Evolutionary conservation across 352 stramenopile species (phyloP).

Genomic region (Blastocystis sp.): DNA sequence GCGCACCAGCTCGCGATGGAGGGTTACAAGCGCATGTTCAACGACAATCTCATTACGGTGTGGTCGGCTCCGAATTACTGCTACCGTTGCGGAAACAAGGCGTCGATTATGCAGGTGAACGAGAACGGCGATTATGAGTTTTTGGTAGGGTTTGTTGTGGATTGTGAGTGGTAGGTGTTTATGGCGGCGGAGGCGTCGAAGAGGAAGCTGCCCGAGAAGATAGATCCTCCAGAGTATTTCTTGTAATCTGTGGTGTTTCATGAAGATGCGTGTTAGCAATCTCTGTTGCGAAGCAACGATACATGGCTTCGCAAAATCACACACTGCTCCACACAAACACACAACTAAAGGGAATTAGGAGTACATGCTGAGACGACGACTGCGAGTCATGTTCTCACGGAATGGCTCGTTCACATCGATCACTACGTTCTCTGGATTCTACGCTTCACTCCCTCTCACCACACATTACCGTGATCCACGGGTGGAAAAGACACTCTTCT

Average conservation of each 20-base stretch:
- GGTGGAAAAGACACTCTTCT: constrained; percentile 41
- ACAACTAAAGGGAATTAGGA: constrained; percentile 46
- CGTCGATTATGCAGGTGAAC: constrained; percentile 77
- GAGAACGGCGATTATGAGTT: constrained; percentile 75
- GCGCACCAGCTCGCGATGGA: constrained; percentile 95
- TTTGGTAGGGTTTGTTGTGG: neutral
- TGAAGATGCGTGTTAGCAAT: constrained; percentile 14
- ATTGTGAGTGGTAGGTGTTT: constrained; percentile 48
- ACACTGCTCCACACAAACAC: neutral
- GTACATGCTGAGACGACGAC: constrained; percentile 58
- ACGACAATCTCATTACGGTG: constrained; percentile 88
- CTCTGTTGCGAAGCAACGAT: neutral
- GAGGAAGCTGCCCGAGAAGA: constrained; percentile 68
- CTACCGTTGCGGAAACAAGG: constrained; percentile 81
- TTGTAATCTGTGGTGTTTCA: neutral
- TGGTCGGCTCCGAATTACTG: constrained; percentile 92
- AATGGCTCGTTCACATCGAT: constrained; percentile 71
- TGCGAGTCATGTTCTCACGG: constrained; percentile 66
- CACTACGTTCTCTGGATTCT: constrained; percentile 48
- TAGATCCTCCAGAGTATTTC: constrained; percentile 73
- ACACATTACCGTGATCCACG: constrained; percentile 34
- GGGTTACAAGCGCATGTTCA: constrained; percentile 89
- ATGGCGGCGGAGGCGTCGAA: constrained; percentile 55
- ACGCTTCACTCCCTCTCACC: neutral
- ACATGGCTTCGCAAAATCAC: neutral